Evolutionary conservation across 768 basidiomycete species (phyloP).

Genomic region (Boletus patriciae): DNA sequence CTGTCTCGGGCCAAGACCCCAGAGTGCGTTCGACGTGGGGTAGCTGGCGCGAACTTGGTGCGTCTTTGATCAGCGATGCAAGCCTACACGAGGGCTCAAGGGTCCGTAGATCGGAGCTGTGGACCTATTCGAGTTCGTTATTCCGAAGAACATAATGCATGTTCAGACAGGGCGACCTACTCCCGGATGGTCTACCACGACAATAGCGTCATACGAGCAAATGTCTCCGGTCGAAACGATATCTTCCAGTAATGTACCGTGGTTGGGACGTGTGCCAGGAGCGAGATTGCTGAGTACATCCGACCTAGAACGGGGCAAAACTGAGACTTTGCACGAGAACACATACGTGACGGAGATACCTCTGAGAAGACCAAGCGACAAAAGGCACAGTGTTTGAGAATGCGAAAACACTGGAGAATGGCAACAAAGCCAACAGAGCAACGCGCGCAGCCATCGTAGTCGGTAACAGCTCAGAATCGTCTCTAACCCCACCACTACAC

Average conservation of each 20-base stretch:
- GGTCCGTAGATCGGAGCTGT: constrained; percentile 71
- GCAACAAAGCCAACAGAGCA: constrained; percentile 45
- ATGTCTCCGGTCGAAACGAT: constrained; percentile 47
- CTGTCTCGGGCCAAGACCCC: constrained; percentile 37
- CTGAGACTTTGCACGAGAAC: neutral
- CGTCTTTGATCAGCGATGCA: constrained; percentile 43
- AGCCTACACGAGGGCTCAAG: constrained; percentile 55
- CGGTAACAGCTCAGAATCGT: neutral
- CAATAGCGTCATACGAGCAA: constrained; percentile 64
- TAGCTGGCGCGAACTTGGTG: constrained; percentile 59
- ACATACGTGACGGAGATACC: constrained; percentile 36
- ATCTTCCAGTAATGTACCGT: constrained; percentile 41
- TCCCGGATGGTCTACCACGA: constrained; percentile 70
- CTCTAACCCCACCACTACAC: too few species aligned
- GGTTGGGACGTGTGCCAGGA: constrained; percentile 30
- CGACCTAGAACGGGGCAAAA: constrained; percentile 39
- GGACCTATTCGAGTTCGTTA: constrained; percentile 47
- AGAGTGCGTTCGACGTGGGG: constrained; percentile 50
- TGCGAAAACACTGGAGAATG: constrained; percentile 44
- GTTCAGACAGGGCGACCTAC: constrained; percentile 42
- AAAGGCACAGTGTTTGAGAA: constrained; percentile 65
- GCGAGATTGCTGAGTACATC: constrained; percentile 45
- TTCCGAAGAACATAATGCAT: neutral
- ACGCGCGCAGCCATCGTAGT: constrained; percentile 45
- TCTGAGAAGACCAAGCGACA: constrained; percentile 69